Evolutionary conservation across 257 asterid genomes (phyloP), one percentile per base, ranked within the genome.

Genomic region (Nicotiana otophora): DNA sequence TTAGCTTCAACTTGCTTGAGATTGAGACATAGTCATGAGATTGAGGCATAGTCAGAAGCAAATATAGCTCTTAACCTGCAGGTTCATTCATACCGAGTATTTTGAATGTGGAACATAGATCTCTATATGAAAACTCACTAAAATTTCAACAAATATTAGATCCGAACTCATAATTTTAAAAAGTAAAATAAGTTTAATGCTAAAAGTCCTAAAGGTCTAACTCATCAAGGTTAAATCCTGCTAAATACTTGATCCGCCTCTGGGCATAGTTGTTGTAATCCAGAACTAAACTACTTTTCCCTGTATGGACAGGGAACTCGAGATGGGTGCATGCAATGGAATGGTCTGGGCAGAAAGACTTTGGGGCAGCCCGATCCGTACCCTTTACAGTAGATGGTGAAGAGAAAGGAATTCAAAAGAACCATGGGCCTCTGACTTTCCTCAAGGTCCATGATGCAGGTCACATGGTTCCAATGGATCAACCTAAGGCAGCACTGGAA

Each of bases 381-480:
- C 82, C 92, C 4, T 93, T 93, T 86, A 26, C 75, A 2, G 95
- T 91, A 1, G 93, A 85, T 74, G 88, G 92, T 10, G 89, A 20
- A n/a, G 93, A 88, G 90, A 92, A 92, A 30, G 94, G 97, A 51
- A 34, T 72, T 48, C 85, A 86, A 72, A 92, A 90, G 87, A 84
- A 88, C 58, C 51, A 85, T 5, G 92, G 95, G n/a, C 92, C 94
- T 26, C 82, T 92, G 34, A 82, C 88, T 2, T 92, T 92, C 84
- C 88, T 91, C 17, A 92, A 89, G 89, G 95, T 93, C 65, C 91
- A 90, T 62, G 78, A 92, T 55, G 93, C 97, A 3, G 95, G 97
- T 9, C 95, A 92, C 46, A 81, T 91, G 92, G 93, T 93, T 81
- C 97, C 97, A 1, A 90, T 91, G 95, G 97, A 92, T 88, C 95